Evolutionary conservation across 805 yeast species (phyloP).

Genomic region (Saccharomycopsis microspora): DNA sequence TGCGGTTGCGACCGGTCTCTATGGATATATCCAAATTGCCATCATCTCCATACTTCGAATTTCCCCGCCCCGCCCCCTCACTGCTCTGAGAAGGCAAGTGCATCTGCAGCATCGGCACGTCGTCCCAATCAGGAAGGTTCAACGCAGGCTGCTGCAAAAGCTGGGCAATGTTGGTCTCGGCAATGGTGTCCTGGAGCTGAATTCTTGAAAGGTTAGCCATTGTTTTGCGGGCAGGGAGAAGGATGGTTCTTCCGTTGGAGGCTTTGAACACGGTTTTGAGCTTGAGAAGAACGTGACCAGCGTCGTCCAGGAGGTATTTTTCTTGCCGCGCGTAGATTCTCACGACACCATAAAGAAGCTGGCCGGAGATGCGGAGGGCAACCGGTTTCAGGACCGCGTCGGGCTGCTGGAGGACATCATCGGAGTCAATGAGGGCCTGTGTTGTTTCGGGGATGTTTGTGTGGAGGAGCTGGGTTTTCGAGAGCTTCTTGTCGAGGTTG

Average conservation of each 20-base stretch:
- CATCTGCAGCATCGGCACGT: constrained; percentile 21
- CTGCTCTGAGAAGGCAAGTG: neutral
- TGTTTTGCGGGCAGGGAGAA: constrained; percentile 49
- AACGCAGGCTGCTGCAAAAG: constrained; percentile 57
- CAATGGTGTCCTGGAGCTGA: constrained; percentile 65
- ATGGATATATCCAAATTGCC: neutral
- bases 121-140: constrained; percentile 26
- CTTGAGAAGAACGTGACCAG: constrained; percentile 60
- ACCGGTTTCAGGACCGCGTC: constrained; percentile 29
- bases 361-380: constrained; percentile 77
- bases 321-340: constrained; percentile 81
- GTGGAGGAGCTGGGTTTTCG: constrained; percentile 59
- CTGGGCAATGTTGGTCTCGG: constrained; percentile 43
- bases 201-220: constrained; percentile 48
- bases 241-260: constrained; percentile 32
- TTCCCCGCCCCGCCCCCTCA: neutral
- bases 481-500: constrained; percentile 66
- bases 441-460: constrained; percentile 63
- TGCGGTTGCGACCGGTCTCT: constrained; percentile 8
- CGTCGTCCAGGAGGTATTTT: constrained; percentile 72
- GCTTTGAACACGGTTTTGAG: constrained; percentile 56
- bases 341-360: constrained; percentile 75
- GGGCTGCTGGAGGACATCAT: neutral
- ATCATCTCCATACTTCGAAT: no score
- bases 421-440: constrained; percentile 39